A percentile compares a stretch with the other conserved stretches of the same genome.
phyloP scores from a whole-genome alignment of 768 basidiomycete genomes.

The Gyrodon lividus region DNA sequence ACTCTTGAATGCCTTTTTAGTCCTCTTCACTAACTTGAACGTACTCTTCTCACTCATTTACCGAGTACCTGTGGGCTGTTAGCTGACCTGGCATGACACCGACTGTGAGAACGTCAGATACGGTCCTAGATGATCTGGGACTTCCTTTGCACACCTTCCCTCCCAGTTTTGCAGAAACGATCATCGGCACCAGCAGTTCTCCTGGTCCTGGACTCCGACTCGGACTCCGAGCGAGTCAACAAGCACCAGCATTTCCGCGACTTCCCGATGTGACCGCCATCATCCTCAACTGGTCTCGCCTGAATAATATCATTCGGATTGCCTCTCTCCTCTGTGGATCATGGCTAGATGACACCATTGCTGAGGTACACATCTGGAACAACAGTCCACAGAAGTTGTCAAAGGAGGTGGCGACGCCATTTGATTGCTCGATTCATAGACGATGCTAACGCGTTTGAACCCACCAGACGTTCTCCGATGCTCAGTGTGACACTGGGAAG shows the following conservation, averaged over 20 bases:
- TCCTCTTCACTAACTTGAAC: too few species aligned
- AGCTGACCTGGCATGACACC: background rate
- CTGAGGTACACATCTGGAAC: constrained; percentile 60
- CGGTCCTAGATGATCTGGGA: constrained; percentile 12
- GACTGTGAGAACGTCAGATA: constrained; percentile 3
- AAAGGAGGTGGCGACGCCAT: constrained; percentile 38
- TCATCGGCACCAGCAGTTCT: background rate
- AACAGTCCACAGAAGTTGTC: constrained; percentile 48
- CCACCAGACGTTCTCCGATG: constrained; percentile 40
- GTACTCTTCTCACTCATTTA: too few species aligned
- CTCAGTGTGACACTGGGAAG: constrained; percentile 42
- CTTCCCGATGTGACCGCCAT: constrained; percentile 52
- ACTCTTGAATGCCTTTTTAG: too few species aligned
- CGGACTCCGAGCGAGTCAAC: constrained; percentile 15
- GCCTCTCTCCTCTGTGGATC: constrained; percentile 49
- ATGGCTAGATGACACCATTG: constrained; percentile 44
- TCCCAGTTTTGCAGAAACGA: constrained; percentile 14
- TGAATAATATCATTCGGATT: constrained; percentile 59
- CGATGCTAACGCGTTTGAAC: background rate
- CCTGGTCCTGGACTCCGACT: too few species aligned
- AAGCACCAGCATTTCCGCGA: background rate
- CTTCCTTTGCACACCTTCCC: constrained; percentile 17
- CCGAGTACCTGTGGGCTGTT: too few species aligned
- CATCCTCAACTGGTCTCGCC: constrained; percentile 66
- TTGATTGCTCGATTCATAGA: background rate